A percentile compares a stretch with the other conserved stretches of the same genome.
Conservation (phyloP, 257 asterid species). For the Pogostemon cablin region DNA sequence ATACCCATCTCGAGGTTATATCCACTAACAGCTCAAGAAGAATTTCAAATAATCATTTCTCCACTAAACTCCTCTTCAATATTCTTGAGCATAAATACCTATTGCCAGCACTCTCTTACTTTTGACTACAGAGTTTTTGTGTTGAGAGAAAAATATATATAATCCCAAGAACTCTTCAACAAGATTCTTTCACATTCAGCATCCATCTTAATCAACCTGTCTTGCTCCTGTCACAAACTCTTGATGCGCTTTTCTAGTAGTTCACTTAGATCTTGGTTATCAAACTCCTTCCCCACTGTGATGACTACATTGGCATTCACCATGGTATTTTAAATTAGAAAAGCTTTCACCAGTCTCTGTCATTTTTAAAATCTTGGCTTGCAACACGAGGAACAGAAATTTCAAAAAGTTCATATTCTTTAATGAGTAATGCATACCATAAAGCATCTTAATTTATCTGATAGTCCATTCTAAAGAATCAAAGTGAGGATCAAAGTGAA, state of each 20-base stretch:
- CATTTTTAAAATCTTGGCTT: too few relatives aligned
- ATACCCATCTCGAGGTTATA: neutral
- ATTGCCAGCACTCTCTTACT: neutral
- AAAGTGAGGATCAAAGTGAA: neutral
- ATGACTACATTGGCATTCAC: neutral
- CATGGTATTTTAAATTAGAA: neutral
- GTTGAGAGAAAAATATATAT: neutral
- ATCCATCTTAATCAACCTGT: neutral
- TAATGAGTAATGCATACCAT: neutral
- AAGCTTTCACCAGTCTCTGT: too few relatives aligned
- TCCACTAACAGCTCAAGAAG: neutral
- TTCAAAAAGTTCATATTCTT: too few relatives aligned
- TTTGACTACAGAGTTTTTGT: too few relatives aligned
- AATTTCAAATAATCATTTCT: neutral
- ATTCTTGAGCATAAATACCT: constrained; percentile 6
- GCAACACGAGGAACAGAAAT: too few relatives aligned
- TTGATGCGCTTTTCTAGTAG: neutral
- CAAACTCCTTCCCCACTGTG: neutral
- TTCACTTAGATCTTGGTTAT: too few relatives aligned
- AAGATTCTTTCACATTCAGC: neutral
- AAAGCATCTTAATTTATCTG: neutral
- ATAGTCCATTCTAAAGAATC: neutral
- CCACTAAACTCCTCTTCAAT: neutral
- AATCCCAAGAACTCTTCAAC: constrained; percentile 8
- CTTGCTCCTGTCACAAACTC: neutral